A percentile compares a stretch with the other conserved stretches of the same genome.
phyloP scores from a whole-genome alignment of 1,139 yeast genomes.

The Candida mesenterica region DNA sequence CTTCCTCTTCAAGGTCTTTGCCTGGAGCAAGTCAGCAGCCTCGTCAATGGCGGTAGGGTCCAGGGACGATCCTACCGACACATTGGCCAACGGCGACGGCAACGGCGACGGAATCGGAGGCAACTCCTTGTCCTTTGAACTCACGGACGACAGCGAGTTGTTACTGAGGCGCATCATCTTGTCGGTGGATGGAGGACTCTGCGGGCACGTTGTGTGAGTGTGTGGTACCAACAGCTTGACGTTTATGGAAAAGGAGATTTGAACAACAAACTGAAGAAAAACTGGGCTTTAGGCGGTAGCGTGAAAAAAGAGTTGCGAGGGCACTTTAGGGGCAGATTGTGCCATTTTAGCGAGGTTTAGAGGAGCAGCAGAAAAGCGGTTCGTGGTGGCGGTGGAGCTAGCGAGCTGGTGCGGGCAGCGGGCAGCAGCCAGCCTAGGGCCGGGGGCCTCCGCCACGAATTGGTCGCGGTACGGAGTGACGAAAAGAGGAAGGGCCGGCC shows the following conservation, averaged over 20 bases:
- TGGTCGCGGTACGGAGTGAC: too few relatives aligned
- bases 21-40: constrained; percentile 23
- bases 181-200: too few relatives aligned
- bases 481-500: too few relatives aligned
- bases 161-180: constrained; percentile 28
- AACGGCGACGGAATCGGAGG: constrained; percentile 38
- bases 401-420: too few relatives aligned
- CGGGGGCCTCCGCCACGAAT: too few relatives aligned
- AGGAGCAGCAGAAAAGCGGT: too few relatives aligned
- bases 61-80: constrained; percentile 3
- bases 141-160: constrained; percentile 26
- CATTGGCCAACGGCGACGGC: constrained; percentile 9
- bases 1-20: constrained; percentile 66
- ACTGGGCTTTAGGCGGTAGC: not conserved
- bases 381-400: too few relatives aligned
- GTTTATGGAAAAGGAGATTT: not conserved
- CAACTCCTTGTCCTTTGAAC: constrained; percentile 35
- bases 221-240: not conserved
- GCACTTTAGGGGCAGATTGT: too few relatives aligned
- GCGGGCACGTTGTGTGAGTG: not conserved
- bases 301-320: not conserved
- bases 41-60: not conserved
- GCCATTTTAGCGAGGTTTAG: too few relatives aligned
- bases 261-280: constrained; percentile 2
- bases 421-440: too few relatives aligned